phyloP scores from a whole-genome alignment of 768 basidiomycete species.

The Boletus rex-veris region DNA sequence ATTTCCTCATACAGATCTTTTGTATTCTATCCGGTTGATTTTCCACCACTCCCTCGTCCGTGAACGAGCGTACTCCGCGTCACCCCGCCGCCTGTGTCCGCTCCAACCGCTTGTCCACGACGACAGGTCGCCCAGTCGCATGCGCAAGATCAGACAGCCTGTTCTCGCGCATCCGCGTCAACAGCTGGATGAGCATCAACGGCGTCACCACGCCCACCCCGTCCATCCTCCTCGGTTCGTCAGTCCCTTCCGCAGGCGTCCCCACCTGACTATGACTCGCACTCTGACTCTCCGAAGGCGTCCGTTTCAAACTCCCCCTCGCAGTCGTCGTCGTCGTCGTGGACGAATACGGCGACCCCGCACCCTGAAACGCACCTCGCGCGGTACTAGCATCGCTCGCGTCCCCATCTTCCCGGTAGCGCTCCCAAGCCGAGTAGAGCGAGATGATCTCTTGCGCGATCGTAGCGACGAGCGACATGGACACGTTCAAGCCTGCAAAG shows the following conservation, averaged over 20 bases:
- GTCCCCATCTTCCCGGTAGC: constrained; percentile 64
- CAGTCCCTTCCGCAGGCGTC: constrained; percentile 26
- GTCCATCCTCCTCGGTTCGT: constrained; percentile 18
- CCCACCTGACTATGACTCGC: constrained; percentile 26
- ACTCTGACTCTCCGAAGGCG: constrained; percentile 20
- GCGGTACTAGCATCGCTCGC: constrained; percentile 26
- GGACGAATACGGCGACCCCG: constrained; percentile 21
- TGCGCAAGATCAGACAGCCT: constrained; percentile 55
- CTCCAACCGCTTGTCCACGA: constrained; percentile 71
- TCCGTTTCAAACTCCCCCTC: constrained; percentile 23
- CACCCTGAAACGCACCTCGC: constrained; percentile 16
- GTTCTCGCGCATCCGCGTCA: constrained; percentile 66
- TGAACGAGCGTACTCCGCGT: not conserved
- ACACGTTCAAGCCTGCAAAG: constrained; percentile 83
- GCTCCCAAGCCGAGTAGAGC: constrained; percentile 85
- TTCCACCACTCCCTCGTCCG: no score
- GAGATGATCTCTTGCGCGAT: constrained; percentile 90
- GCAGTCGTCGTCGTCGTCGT: constrained; percentile 2
- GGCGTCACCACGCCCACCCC: constrained; percentile 47
- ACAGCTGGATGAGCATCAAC: constrained; percentile 48
- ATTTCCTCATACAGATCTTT: no score
- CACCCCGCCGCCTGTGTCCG: constrained; percentile 63
- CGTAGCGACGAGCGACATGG: constrained; percentile 73
- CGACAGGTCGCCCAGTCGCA: constrained; percentile 47
- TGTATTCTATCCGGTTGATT: no score